A percentile compares a stretch with the other conserved stretches of the same genome.
These are phyloP conservation scores for Nannizziopsis barbatae DNA, from an alignment of 2,329 filamentous ascomycete genomes.

Conservation along the genomic window DNA sequence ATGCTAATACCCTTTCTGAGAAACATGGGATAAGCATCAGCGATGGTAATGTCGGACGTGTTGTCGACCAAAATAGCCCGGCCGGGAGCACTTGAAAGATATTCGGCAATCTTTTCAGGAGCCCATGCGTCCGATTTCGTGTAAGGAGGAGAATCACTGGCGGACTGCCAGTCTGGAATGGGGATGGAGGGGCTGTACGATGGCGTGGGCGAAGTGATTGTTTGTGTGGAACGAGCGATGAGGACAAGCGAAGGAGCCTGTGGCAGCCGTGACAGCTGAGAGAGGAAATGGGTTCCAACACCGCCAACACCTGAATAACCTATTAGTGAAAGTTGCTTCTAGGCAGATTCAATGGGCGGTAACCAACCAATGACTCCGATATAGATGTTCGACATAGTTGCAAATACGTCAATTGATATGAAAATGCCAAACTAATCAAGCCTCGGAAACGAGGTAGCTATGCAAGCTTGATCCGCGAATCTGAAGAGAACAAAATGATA, in stretches of 20 bases:
- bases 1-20: slow-evolving; percentile 74
- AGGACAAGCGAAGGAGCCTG: slow-evolving; percentile 67
- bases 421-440: background rate
- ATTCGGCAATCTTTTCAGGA: slow-evolving; percentile 61
- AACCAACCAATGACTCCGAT: slow-evolving; percentile 34
- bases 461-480: background rate
- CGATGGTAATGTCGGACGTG: slow-evolving; percentile 80
- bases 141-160: slow-evolving; percentile 54
- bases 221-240: slow-evolving; percentile 74
- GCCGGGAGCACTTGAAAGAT: slow-evolving; percentile 64
- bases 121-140: slow-evolving; percentile 40
- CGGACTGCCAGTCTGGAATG: slow-evolving; percentile 45
- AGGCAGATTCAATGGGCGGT: background rate
- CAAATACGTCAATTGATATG: slow-evolving; percentile 5
- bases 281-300: slow-evolving; percentile 82
- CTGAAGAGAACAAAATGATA: background rate
- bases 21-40: slow-evolving; percentile 69
- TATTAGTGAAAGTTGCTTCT: slow-evolving; percentile 2
- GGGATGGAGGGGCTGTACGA: slow-evolving; percentile 54
- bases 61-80: slow-evolving; percentile 86
- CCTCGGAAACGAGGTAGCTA: background rate
- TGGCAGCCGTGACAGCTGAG: slow-evolving; percentile 62
- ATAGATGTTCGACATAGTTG: slow-evolving; percentile 29
- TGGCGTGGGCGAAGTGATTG: slow-evolving; percentile 60
- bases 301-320: slow-evolving; percentile 66